Evolutionary conservation across 441 rosid genomes (phyloP), one percentile per base, ranked within the genome.

Genomic region (Gossypium schwendimanii): DNA sequence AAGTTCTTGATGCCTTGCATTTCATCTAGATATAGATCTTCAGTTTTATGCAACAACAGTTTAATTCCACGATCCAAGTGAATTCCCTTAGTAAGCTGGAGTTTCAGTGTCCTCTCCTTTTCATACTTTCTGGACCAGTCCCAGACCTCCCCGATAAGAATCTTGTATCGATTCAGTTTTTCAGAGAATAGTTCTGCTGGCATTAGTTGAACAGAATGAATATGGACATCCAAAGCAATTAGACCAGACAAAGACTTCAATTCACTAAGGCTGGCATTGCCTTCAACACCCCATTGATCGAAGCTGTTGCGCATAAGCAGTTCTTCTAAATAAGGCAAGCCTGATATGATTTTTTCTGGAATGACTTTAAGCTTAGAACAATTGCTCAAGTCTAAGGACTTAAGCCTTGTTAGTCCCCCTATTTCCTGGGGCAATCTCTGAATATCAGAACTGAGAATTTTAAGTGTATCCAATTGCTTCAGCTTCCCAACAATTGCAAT

Each of bases 101-200:
- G 53, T 71, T 77, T 77, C 59, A 77, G 41, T 0, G n/a, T 61
- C 54, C 64, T 81, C 7, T 31, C 39, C 10, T 52, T 6, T 49
- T 49, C 70, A 55, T 24, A 10, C 0, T 70, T 17, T 33, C 17
- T 21, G 28, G 3, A 20, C 78, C 69, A 77, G 6, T 66, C 45
- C 70, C 78, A 75, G 17, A 15, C 72, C 10, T 77, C 75, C 54
- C 81, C 84, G 1, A 78, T 67, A 6, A 50, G 52, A 55, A 81
- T 75, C 52, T 6, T 68, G 15, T 49, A 81, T 5, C 68, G 73
- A 0, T 65, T 73, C 52, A 81, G 15, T 14, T 69, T 68, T 53
- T 31, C 31, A 23, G 52, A 23, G 47, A 68, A 63, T 20, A 75
- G 45, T 39, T 59, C 68, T 5, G 8, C 17, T 0, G 82, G 81